A percentile compares a stretch with the other conserved stretches of the same genome.
These are phyloP conservation scores for Speleostelium caveatum DNA, from an alignment of 78 protist genomes.

Conservation along the genomic window DNA sequence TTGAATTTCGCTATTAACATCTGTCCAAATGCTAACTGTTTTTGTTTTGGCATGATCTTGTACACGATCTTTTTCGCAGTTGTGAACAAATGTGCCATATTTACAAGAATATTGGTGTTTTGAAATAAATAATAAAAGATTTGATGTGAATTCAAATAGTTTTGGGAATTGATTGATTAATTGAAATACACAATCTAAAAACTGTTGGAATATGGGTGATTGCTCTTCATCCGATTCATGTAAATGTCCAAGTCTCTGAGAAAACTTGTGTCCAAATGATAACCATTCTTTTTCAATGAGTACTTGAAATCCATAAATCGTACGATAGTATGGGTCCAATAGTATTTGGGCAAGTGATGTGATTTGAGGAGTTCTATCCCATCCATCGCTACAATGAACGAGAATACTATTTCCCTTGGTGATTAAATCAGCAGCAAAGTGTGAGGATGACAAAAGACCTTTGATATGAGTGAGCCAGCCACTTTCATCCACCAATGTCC, in stretches of 20 bases:
- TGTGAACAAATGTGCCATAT: constrained; percentile 73
- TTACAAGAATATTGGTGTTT: constrained; percentile 55
- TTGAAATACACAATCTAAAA: constrained; percentile 92
- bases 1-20: constrained; percentile 10
- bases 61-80: constrained; percentile 57
- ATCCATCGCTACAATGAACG: constrained; percentile 89
- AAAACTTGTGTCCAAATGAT: constrained; percentile 92
- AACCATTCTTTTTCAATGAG: constrained; percentile 95
- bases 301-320: constrained; percentile 85
- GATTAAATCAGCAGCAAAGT: constrained; percentile 49
- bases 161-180: constrained; percentile 83
- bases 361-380: constrained; percentile 94
- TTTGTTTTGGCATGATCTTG: constrained; percentile 5
- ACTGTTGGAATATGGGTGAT: constrained; percentile 96
- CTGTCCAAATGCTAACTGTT: constrained; percentile 76
- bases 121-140: constrained; percentile 39
- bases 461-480: constrained; percentile 56
- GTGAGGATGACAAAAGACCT: constrained; percentile 5
- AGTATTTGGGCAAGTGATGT: constrained; percentile 79
- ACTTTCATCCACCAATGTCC: constrained; percentile 25
- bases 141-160: constrained; percentile 91
- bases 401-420: constrained; percentile 11
- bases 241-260: constrained; percentile 44
- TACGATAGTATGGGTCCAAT: constrained; percentile 85
- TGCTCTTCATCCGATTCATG: constrained; percentile 56